Conservation (phyloP, 75 land plant species). For the Selaginella tamariscina region DNA sequence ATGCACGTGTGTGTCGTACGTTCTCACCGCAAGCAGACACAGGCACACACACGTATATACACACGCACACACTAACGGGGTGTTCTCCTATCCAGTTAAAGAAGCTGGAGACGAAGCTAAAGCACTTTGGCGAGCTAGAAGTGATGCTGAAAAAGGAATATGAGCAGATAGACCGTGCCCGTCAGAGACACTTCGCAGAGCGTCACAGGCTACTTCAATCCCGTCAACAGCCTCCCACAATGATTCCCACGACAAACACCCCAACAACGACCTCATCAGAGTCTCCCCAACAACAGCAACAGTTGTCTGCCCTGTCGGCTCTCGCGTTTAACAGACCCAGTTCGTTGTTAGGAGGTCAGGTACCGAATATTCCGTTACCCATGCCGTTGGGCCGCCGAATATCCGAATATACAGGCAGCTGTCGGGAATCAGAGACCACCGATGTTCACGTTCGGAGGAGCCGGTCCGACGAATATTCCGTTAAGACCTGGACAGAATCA, state of each 20-base stretch:
- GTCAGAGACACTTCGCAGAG: conserved; percentile 58
- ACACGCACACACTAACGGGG: neutral
- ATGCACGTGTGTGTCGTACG: neutral
- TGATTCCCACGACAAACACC: too few species aligned
- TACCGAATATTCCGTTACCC: too few species aligned
- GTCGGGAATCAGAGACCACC: too few species aligned
- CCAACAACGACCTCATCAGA: neutral
- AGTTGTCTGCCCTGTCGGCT: neutral
- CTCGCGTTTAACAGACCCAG: neutral
- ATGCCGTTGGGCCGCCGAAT: too few species aligned
- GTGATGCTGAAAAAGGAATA: conserved; percentile 36
- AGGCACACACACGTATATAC: neutral
- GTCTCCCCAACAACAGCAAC: neutral
- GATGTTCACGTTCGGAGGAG: too few species aligned
- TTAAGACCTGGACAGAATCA: too few species aligned
- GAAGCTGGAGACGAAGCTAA: conserved; percentile 71
- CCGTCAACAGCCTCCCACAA: too few species aligned
- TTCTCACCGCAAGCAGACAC: neutral
- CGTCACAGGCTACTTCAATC: conserved; percentile 37
- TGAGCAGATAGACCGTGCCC: conserved; percentile 60
- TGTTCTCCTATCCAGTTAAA: conserved; percentile 34
- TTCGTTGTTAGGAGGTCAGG: neutral
- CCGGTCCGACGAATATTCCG: too few species aligned
- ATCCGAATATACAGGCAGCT: too few species aligned
- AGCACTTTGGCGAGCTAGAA: conserved; percentile 61